A percentile compares a stretch with the other conserved stretches of the same genome.
Evolutionary conservation across 768 basidiomycete genomes (phyloP).

Genomic region (Hemileccinum rubropunctum): DNA sequence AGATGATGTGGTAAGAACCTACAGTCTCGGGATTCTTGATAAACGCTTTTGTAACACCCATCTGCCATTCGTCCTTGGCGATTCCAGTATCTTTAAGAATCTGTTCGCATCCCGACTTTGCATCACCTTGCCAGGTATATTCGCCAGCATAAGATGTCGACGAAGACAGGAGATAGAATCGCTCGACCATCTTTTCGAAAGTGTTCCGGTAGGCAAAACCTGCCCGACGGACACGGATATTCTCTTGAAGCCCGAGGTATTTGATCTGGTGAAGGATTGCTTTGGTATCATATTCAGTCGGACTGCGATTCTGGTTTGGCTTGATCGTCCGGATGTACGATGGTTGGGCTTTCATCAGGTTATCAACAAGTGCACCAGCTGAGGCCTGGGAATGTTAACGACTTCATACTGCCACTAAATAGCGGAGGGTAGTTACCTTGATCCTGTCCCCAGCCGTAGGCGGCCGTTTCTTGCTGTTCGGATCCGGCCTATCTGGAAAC

Average conservation of each 20-base stretch:
- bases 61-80: conserved; percentile 97
- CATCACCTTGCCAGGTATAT: conserved; percentile 92
- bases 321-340: conserved; percentile 99
- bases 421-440: conserved; percentile 52
- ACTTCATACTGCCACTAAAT: neutral
- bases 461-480: conserved; percentile 95
- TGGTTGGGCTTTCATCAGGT: conserved; percentile 95
- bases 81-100: conserved; percentile 96
- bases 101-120: conserved; percentile 87
- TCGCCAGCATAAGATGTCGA: conserved; percentile 98
- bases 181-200: conserved; percentile 98
- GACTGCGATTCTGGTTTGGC: conserved; percentile 94
- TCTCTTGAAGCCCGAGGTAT: conserved; percentile 97
- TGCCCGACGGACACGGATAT: conserved; percentile 94
- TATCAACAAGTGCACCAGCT: conserved; percentile 95
- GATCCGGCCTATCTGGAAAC: conserved; percentile 94
- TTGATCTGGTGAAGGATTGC: conserved; percentile 99
- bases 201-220: conserved; percentile 98
- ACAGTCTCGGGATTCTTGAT: conserved; percentile 99
- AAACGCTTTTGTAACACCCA: conserved; percentile 98
- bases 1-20: conserved; percentile 23
- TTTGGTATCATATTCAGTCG: conserved; percentile 89
- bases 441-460: conserved; percentile 98
- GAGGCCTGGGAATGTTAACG: conserved; percentile 52
- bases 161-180: conserved; percentile 94